Base-by-base conservation (phyloP, 2,329 filamentous ascomycete species). In the Myriosclerotinia duriaeana region DNA sequence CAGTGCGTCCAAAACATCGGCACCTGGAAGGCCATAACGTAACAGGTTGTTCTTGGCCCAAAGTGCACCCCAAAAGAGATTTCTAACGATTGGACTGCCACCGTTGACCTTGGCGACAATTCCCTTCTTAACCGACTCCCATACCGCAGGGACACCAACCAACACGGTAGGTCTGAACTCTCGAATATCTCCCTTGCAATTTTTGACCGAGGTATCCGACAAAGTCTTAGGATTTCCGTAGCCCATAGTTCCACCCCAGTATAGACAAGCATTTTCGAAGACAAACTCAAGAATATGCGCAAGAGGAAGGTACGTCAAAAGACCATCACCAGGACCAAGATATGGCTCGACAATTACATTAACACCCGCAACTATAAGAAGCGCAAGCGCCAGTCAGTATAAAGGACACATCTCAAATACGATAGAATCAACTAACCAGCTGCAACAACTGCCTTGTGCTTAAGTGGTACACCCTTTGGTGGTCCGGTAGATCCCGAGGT, bases 41-140 rank as follows among this genome's bases (percentile, higher is more conserved):
- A 87, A 80, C 73, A 89, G 81, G 71, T 86, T 83, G 36, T 80
- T 78, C 77, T 90, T 90, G 68, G 84, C 80, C 73, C 79, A 80
- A 72, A 85, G 82, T 30, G 87, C 86, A 46, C 82, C 82, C 86
- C 86, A 89, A 83, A 99, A 99, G 69, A 98, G 79, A 73, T 89
- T 88, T 79, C 84, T 88, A 67, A 89, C 84, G 53, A 98, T 67
- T n/a, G 84, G 78, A 74, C 88, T 88, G 69, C 89, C 85, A 67
- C 84, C 81, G 76, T 91, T 89, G 68, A 98, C 88, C 78, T 76
- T 74, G 22, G 72, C 78, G 71, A 93, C 82, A 73, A 98, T 91
- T 65, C 95, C 94, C 83, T 99, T 99, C 82, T 92, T 93, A 74
- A 98, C 90, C 0, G 92, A 93, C 80, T 98, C 95, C 93, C 94